Base-by-base conservation (phyloP, 371 early-diverging fungal genomes). In the Fennellomyces sp. region DNA sequence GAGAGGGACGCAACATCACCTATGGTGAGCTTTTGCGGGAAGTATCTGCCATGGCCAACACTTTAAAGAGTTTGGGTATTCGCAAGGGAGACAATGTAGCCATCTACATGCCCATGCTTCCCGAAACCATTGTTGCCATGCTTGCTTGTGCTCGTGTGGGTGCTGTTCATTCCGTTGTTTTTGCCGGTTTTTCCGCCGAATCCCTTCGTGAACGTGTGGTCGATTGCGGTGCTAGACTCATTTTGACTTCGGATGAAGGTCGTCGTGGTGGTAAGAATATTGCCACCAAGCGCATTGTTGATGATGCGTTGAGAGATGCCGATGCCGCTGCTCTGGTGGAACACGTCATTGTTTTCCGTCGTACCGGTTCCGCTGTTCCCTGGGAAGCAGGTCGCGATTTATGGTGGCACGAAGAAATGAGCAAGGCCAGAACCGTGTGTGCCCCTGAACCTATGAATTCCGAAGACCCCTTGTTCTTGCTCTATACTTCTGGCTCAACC, bases 101-200 rank as follows among this genome's bases (percentile, higher is more conserved):
- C 26, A 91, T 98, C 56, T 98, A 98, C 72, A 93, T 99, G 95
- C 96, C 98, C 57, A 98, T 97, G 97, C 88, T 95, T 36, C 96
- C 97, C 11, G 93, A 97, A 69, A 92, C 99, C 4, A 84, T 94
- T 5, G 84, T 94, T 59, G 85, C 94, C 5, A 90, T 96, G 73
- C 83, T 99, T 52, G 98, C 99, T 25, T 97, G 97, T 80, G 93
- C 97, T 10, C 86, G 98, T 48, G 81, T 98, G 26, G 99, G 99
- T 21, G 86, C 94, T n/a, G 70, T 94, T 28, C 99, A 85, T 59
- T 85, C 87, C 17, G 97, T 97, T 13, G 94, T 97, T 38, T 97
- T 97, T 86, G 97, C 95, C 21, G 97, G 97, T 29, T 97, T 94
- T 73, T 93, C 94, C 48, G 79, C 94, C 31, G 89, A 91, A 35